Evolutionary conservation across 2,329 filamentous ascomycete species (phyloP).

Genomic region (Penicillium thymicola): DNA sequence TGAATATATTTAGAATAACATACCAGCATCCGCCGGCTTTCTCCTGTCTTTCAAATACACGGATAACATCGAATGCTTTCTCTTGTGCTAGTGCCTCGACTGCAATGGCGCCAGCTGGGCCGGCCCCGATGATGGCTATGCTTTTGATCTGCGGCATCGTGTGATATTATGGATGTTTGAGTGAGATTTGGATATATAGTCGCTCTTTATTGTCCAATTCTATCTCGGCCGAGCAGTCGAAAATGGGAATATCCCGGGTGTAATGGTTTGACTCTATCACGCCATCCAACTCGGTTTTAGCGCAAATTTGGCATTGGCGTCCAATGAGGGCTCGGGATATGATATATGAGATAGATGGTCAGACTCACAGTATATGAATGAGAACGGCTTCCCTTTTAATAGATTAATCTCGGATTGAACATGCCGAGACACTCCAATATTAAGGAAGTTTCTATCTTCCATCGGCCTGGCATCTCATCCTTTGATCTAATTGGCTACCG

Average conservation of each 20-base stretch:
- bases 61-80: conserved; percentile 56
- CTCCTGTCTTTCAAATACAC: conserved; percentile 61
- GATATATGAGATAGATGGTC: not conserved
- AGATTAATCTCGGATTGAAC: not conserved
- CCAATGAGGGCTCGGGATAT: not conserved
- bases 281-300: conserved; percentile 17
- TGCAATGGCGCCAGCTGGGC: conserved; percentile 59
- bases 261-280: conserved; percentile 17
- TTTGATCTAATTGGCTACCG: conserved; percentile 4
- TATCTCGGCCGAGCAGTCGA: conserved; percentile 19
- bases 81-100: conserved; percentile 61
- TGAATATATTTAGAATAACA: conserved; percentile 16
- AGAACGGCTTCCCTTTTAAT: not conserved
- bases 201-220: not conserved
- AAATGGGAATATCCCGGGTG: conserved; percentile 1
- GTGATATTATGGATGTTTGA: not conserved
- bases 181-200: not conserved
- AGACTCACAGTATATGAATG: not conserved
- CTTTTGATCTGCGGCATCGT: conserved; percentile 29
- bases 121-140: conserved; percentile 60
- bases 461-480: not conserved
- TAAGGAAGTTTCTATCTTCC: not conserved
- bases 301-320: conserved; percentile 3
- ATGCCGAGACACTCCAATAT: not conserved
- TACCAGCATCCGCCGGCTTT: conserved; percentile 61